phyloP scores from a whole-genome alignment of 257 asterid genomes.

The Verbascum thapsus region DNA sequence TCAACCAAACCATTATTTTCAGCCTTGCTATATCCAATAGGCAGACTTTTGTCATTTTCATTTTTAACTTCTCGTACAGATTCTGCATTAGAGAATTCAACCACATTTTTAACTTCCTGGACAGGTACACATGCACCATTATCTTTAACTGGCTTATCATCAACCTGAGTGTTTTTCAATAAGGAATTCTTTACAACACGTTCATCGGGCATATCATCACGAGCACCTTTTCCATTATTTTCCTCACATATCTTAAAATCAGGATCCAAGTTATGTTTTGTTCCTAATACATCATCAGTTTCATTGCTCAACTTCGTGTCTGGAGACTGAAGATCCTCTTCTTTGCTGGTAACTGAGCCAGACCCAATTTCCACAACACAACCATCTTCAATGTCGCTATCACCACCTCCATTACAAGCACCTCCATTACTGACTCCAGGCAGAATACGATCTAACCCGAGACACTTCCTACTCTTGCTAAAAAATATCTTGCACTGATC shows the following conservation, averaged over 20 bases:
- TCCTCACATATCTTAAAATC: constrained; percentile 41
- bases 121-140: constrained; percentile 34
- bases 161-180: constrained; percentile 29
- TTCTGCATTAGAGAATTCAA: constrained; percentile 32
- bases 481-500: constrained; percentile 90
- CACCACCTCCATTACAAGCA: constrained; percentile 60
- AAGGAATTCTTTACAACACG: constrained; percentile 31
- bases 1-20: constrained; percentile 33
- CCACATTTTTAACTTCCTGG: constrained; percentile 29
- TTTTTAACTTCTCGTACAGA: constrained; percentile 32
- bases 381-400: constrained; percentile 69
- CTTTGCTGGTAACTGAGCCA: constrained; percentile 41
- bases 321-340: constrained; percentile 38
- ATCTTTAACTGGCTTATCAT: constrained; percentile 43
- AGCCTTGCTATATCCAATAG: constrained; percentile 31
- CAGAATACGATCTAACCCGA: constrained; percentile 60
- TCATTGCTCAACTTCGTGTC: constrained; percentile 36
- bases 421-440: constrained; percentile 45
- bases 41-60: constrained; percentile 30
- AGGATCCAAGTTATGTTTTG: constrained; percentile 38
- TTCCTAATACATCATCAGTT: constrained; percentile 39
- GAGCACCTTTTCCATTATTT: constrained; percentile 32
- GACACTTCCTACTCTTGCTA: constrained; percentile 86
- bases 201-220: constrained; percentile 40
- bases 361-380: constrained; percentile 56